Evolutionary conservation across 2,329 filamentous ascomycete species (phyloP).

Genomic region (Fusarium mangiferae): DNA sequence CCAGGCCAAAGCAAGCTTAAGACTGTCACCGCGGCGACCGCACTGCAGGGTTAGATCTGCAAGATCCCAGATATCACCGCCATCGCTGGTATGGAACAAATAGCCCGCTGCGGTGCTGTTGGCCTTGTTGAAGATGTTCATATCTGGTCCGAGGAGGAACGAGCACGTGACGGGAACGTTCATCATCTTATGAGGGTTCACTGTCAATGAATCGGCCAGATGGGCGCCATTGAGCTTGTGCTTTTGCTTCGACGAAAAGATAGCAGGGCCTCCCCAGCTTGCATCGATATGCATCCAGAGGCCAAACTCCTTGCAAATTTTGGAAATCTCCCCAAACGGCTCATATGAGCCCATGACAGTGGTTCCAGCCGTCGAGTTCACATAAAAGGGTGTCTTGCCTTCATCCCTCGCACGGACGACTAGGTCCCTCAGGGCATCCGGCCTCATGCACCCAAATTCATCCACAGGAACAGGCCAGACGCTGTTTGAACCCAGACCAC

Average conservation of each 20-base stretch:
- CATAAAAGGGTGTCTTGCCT: slow-evolving; percentile 88
- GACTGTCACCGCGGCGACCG: slow-evolving; percentile 82
- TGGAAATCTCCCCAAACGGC: slow-evolving; percentile 75
- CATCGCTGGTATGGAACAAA: slow-evolving; percentile 73
- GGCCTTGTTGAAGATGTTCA: slow-evolving; percentile 80
- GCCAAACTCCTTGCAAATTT: slow-evolving; percentile 74
- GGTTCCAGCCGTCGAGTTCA: slow-evolving; percentile 95
- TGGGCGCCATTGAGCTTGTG: slow-evolving; percentile 75
- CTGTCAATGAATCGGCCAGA: slow-evolving; percentile 81
- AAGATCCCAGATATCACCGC: slow-evolving; percentile 81
- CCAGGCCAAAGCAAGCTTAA: slow-evolving; percentile 91
- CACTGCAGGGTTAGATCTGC: slow-evolving; percentile 95
- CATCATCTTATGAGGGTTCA: slow-evolving; percentile 98
- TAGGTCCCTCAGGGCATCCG: slow-evolving; percentile 70
- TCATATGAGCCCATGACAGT: slow-evolving; percentile 93
- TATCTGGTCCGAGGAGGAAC: slow-evolving; percentile 83
- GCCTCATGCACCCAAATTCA: slow-evolving; percentile 74
- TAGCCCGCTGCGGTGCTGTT: slow-evolving; percentile 92
- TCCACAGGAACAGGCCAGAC: slow-evolving; percentile 84
- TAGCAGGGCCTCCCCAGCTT: slow-evolving; percentile 86
- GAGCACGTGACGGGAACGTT: slow-evolving; percentile 90
- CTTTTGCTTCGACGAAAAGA: slow-evolving; percentile 75
- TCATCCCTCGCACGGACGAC: slow-evolving; percentile 70
- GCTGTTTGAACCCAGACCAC: slow-evolving; percentile 80
- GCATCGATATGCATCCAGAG: slow-evolving; percentile 96